Conservation (phyloP, 2,329 filamentous ascomycete species). For the Venturia asperata region DNA sequence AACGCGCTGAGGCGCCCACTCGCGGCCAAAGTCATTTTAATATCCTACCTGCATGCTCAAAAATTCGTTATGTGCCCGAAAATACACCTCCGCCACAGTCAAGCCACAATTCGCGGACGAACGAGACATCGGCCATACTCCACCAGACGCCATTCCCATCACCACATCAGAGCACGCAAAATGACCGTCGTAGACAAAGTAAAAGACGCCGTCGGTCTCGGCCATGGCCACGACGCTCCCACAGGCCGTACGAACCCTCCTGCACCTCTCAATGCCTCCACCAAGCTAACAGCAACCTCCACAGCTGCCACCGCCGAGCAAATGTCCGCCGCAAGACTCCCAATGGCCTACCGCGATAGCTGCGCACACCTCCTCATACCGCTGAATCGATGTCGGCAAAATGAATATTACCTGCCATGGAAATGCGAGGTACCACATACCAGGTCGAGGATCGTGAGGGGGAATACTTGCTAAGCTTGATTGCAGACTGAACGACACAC, state of each 20-base stretch:
- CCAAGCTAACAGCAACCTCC: conserved; percentile 1
- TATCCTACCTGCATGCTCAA: not conserved
- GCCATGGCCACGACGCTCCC: conserved; percentile 25
- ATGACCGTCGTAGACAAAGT: conserved; percentile 41
- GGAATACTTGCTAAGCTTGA: conserved; percentile 1
- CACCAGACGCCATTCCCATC: not conserved
- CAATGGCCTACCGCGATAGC: conserved; percentile 86
- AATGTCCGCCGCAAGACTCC: conserved; percentile 86
- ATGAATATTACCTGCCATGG: conserved; percentile 93
- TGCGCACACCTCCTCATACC: conserved; percentile 94
- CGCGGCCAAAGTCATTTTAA: not conserved
- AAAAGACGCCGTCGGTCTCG: conserved; percentile 43
- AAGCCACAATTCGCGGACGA: not conserved
- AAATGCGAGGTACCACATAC: conserved; percentile 74
- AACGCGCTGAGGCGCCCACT: not conserved
- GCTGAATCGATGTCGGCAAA: conserved; percentile 86
- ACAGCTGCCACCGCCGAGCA: conserved; percentile 78
- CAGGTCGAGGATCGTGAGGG: not conserved
- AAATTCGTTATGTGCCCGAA: not conserved
- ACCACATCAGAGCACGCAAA: conserved; percentile 16
- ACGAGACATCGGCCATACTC: not conserved
- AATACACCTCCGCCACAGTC: not conserved
- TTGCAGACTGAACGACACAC: conserved; percentile 84
- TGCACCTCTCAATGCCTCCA: conserved; percentile 11
- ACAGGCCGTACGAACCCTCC: conserved; percentile 16